Base-by-base conservation (phyloP, 768 basidiomycete species). In the Termitomyces eurrhizus region DNA sequence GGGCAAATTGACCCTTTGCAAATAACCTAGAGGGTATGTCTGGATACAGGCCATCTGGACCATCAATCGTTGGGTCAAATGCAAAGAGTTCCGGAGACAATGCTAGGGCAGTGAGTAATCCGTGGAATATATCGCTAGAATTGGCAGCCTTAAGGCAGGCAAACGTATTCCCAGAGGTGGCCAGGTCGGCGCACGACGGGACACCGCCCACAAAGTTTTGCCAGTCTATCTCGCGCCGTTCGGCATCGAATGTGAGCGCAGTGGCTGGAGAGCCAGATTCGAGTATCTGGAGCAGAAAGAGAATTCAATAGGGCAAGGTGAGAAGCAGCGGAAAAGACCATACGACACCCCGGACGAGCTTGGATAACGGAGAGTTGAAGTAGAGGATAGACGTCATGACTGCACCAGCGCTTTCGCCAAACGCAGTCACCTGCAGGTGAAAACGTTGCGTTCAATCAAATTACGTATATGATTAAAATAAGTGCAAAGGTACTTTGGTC, bases 61-160 rank as follows among this genome's bases (percentile, higher is more conserved):
- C 80, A 63, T 82, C 80, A 41, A 82, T 62, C 1, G 73, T 73
- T 0, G 79, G 78, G 14, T 62, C 60, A 65, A 76, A 81, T 4
- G 74, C 64, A 58, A 76, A 73, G 13, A 33, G 29, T 57, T 73
- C 72, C 1, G 63, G 58, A 16, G 73, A 61, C 35, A 66, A 44
- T 0, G 56, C 54, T n/a, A 67, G 18, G 13, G 74, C 62, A 5
- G 64, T 60, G 11, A 71, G 21, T 3, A 70, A 51, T 3, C 74
- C 76, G 18, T 65, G 21, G 32, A 72, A 55, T 29, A 76, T 67
- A 2, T 72, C 73, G 14, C 61, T 68, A 5, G 71, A 64, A 57
- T 70, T 72, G 7, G 73, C 70, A 7, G 58, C 56, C 52, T 58
- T 66, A 13, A 77, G 52, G 52, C 76, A 77, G 26, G 50, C 64